phyloP scores from a whole-genome alignment of 2,329 filamentous ascomycete species.

The Epichloe baconii region DNA sequence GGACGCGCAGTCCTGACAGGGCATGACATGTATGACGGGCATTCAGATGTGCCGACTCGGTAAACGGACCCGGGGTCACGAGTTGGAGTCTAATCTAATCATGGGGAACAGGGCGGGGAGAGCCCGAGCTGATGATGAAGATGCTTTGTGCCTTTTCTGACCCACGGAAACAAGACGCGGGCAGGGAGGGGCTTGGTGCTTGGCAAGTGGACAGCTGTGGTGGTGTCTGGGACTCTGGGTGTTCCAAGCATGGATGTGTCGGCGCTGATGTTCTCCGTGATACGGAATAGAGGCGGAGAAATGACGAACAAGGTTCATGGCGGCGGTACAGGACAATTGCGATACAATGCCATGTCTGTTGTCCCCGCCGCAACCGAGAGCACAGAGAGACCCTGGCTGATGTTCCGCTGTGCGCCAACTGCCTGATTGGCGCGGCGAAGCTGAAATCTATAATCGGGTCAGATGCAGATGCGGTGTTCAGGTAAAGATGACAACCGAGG shows the following conservation, averaged over 20 bases:
- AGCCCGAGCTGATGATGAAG: background rate
- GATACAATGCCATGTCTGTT: too few relatives aligned
- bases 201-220: too few relatives aligned
- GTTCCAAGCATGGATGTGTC: too few relatives aligned
- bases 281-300: too few relatives aligned
- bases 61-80: background rate
- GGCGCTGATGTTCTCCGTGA: too few relatives aligned
- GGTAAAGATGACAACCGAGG: background rate
- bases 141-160: too few relatives aligned
- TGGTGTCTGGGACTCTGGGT: too few relatives aligned
- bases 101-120: background rate
- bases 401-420: background rate
- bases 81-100: background rate
- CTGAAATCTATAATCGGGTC: background rate
- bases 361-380: too few relatives aligned
- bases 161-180: too few relatives aligned
- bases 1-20: background rate
- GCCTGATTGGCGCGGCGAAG: background rate
- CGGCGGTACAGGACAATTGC: too few relatives aligned
- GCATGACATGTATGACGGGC: background rate
- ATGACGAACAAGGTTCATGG: too few relatives aligned
- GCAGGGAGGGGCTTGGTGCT: too few relatives aligned
- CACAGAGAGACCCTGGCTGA: background rate
- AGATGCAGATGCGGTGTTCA: background rate
- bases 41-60: background rate